Conservation (phyloP, 257 asterid species). For the Solanum verrucosum region DNA sequence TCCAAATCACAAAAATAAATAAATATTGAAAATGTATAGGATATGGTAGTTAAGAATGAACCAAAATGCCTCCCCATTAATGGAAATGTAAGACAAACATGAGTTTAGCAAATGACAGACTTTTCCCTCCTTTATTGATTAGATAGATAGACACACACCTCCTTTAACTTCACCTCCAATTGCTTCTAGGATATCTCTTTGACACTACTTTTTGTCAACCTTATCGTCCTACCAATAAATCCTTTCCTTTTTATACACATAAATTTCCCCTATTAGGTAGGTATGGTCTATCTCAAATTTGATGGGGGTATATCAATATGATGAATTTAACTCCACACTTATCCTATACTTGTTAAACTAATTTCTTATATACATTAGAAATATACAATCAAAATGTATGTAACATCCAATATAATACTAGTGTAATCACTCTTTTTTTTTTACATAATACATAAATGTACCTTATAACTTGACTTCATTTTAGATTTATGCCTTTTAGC, state of each 20-base stretch:
- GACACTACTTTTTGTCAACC: background rate
- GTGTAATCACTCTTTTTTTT: background rate
- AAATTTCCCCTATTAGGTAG: background rate
- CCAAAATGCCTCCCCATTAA: constrained; percentile 5
- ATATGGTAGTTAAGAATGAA: background rate
- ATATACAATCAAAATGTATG: background rate
- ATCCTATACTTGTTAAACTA: background rate
- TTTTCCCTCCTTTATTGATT: background rate
- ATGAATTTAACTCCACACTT: background rate
- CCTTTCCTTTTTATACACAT: background rate
- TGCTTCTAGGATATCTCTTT: background rate
- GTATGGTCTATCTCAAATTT: background rate
- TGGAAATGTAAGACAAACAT: background rate
- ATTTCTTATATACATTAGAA: background rate
- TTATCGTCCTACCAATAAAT: background rate
- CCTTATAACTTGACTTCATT: no score
- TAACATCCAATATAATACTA: background rate
- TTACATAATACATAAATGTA: no score
- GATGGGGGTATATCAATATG: background rate
- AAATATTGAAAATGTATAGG: background rate
- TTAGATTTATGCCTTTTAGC: no score
- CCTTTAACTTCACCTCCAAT: background rate
- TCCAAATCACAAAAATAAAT: background rate
- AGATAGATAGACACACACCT: background rate
- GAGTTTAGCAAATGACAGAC: background rate